Percentiles rank a stretch among this genome's conserved stretches.
These are phyloP conservation scores for Ajuga chamaepitys DNA, from an alignment of 257 asterid genomes.

Conservation along the genomic window DNA sequence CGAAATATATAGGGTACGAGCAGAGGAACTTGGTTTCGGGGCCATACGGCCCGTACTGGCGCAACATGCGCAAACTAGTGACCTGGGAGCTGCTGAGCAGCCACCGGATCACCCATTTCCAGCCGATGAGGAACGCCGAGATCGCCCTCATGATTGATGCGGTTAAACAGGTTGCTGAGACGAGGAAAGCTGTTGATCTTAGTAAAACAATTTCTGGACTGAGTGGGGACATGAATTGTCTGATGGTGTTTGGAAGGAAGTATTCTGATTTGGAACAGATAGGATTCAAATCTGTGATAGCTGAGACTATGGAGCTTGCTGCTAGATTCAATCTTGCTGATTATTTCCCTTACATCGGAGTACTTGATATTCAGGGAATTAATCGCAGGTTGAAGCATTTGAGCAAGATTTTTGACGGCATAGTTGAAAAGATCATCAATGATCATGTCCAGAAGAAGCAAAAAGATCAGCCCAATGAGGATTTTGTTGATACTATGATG, in stretches of 20 bases:
- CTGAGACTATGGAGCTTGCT: too few relatives aligned
- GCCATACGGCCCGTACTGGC: constrained; percentile 26
- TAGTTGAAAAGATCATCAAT: constrained; percentile 24
- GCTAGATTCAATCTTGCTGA: too few relatives aligned
- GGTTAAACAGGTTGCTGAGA: constrained; percentile 1
- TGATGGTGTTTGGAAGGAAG: too few relatives aligned
- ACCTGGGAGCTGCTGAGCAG: constrained; percentile 19
- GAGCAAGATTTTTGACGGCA: constrained; percentile 14
- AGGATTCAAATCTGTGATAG: too few relatives aligned
- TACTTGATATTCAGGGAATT: constrained; percentile 27
- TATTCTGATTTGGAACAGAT: too few relatives aligned
- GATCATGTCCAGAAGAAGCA: too few relatives aligned
- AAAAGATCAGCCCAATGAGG: constrained; percentile 19
- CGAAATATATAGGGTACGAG: neutral
- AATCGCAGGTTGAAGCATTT: constrained; percentile 6
- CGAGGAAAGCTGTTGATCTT: constrained; percentile 8
- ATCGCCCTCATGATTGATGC: neutral
- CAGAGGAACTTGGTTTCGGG: neutral
- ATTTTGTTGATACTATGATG: constrained; percentile 25
- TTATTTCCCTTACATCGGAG: constrained; percentile 20
- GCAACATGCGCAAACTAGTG: constrained; percentile 17
- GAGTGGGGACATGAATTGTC: too few relatives aligned
- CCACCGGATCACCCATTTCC: constrained; percentile 3
- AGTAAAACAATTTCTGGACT: neutral
- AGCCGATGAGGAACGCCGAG: constrained; percentile 22